Conservation (phyloP, 805 yeast species). For the Metschnikowia cerradonensis region DNA sequence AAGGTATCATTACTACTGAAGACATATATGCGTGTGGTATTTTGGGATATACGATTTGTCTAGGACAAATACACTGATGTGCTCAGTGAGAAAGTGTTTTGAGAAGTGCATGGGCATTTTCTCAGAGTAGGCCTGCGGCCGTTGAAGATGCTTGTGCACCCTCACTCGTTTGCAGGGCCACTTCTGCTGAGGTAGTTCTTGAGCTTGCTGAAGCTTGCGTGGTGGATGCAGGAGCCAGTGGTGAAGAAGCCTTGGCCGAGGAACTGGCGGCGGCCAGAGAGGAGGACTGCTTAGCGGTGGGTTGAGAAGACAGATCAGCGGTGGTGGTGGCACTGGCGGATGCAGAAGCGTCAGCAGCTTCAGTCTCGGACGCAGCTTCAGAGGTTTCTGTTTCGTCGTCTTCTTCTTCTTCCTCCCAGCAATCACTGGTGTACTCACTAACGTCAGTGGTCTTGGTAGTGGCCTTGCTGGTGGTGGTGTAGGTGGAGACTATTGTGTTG, state of each 20-base stretch:
- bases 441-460: constrained; percentile 7
- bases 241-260: background rate
- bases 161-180: background rate
- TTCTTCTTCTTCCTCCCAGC: constrained; percentile 15
- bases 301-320: background rate
- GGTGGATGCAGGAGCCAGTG: background rate
- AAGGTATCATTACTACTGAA: background rate
- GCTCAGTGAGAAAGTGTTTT: background rate
- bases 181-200: background rate
- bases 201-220: background rate
- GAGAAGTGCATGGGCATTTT: background rate
- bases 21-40: background rate
- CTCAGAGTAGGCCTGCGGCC: constrained; percentile 2
- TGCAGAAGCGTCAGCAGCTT: background rate
- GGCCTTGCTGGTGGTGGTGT: constrained; percentile 6
- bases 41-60: background rate
- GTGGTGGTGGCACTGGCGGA: background rate
- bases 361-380: constrained; percentile 1
- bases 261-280: background rate
- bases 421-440: constrained; percentile 12
- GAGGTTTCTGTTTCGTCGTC: constrained; percentile 6
- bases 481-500: constrained; percentile 10
- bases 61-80: background rate
- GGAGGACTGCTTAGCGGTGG: background rate
- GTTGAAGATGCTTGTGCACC: constrained; percentile 3